Base-by-base conservation (phyloP, 768 basidiomycete species). In the Chalciporus sphaerocephalus region DNA sequence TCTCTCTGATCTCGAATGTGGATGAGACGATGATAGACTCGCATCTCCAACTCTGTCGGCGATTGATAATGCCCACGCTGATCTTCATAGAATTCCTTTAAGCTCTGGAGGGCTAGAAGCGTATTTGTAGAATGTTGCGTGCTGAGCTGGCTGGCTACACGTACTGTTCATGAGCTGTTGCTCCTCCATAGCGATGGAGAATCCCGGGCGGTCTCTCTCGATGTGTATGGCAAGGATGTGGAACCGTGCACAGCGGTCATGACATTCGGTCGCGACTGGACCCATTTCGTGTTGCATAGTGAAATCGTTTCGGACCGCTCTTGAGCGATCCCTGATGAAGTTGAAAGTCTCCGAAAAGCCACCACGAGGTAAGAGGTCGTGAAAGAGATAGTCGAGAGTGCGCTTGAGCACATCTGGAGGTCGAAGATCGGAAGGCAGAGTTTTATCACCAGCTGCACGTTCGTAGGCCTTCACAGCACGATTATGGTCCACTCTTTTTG, bases 401-500 rank as follows among this genome's bases (percentile, higher is more conserved):
- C 70, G 75, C 91, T 85, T 84, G 44, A 98, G 81, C 21, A 96
- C 79, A 16, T 66, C 68, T 0, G 94, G 92, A 7, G 94, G 92
- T 15, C 95, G 81, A 38, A 99, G 72, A 63, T 99, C 95, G 1
- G 91, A 92, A 2, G 95, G 94, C 0, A 96, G 58, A 0, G 82
- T 83, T 67, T 94, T 88, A 72, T 95, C 91, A 20, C 94, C 94
- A 12, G 92, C 89, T 4, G 92, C 92, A 16, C 95, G 87, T 62
- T 95, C 91, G 64, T 93, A 99, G 61, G 86, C 87, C 61, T 97
- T 96, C 36, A 98, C 95, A 0, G 94, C 94, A 40, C 84, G 83
- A 32, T 73, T 72, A 52, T 92, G 92, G 59, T 94, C 84, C 8
- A 97, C 85, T 34, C 86, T 75, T 59, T 84, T 89, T n/a, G 87